phyloP scores from a whole-genome alignment of 2,329 filamentous ascomycete genomes.

The Alternaria metachromatica region DNA sequence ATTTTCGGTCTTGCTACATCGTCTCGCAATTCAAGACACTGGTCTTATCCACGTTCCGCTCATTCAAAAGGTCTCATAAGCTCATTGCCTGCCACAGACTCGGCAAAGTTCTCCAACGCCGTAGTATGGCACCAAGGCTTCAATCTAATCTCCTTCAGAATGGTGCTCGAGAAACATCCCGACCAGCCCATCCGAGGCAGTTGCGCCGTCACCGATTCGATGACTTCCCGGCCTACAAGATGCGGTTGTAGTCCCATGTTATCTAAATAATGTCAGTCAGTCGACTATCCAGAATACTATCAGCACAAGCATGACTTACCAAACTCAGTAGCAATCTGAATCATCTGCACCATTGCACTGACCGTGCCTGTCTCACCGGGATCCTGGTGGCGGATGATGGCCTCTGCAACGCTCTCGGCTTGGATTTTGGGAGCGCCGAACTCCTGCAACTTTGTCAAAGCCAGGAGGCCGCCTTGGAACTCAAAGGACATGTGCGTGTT shows the following conservation, averaged over 20 bases:
- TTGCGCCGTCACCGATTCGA: background rate
- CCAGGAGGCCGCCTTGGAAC: slow-evolving; percentile 3
- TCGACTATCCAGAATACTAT: too few relatives aligned
- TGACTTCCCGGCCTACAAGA: background rate
- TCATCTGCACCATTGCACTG: background rate
- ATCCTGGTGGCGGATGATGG: slow-evolving; percentile 4
- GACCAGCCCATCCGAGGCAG: slow-evolving; percentile 1
- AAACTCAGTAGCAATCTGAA: slow-evolving; percentile 1
- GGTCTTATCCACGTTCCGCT: background rate
- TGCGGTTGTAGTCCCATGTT: slow-evolving; percentile 6
- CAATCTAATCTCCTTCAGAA: background rate
- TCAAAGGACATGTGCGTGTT: slow-evolving; percentile 3
- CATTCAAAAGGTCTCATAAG: slow-evolving; percentile 1
- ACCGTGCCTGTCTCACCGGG: slow-evolving; percentile 3
- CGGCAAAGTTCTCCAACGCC: background rate
- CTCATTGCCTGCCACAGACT: background rate
- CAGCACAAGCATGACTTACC: background rate
- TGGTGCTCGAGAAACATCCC: background rate
- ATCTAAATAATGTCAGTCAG: background rate
- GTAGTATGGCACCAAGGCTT: slow-evolving; percentile 5
- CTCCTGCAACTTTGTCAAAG: background rate
- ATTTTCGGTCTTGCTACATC: too few relatives aligned
- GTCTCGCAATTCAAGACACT: too few relatives aligned
- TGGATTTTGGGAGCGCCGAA: background rate
- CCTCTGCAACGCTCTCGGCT: slow-evolving; percentile 5